A percentile compares a stretch with the other conserved stretches of the same genome.
phyloP scores from a whole-genome alignment of 228 moss, liverwort and hornwort genomes.

The Sphagnum magellanicum region DNA sequence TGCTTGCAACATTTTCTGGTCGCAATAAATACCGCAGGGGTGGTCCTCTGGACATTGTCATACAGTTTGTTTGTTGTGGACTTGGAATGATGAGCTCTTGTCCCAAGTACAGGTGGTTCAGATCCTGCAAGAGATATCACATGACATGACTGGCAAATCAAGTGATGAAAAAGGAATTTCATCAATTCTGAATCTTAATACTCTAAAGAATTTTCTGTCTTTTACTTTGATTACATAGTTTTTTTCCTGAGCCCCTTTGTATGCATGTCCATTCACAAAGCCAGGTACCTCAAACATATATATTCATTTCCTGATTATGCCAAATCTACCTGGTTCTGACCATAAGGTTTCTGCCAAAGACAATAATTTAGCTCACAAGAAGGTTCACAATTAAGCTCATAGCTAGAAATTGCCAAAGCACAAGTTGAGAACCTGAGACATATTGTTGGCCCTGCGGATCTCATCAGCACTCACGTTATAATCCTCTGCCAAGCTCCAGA shows the following conservation, averaged over 20 bases:
- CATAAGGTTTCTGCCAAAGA: not conserved
- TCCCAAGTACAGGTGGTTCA: slow-evolving; percentile 25
- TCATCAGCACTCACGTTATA: slow-evolving; percentile 28
- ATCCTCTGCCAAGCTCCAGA: slow-evolving; percentile 40
- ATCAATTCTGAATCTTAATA: not conserved
- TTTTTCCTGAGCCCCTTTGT: too few relatives aligned
- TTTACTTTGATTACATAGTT: too few relatives aligned
- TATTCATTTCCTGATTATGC: not conserved
- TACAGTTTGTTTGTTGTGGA: slow-evolving; percentile 20
- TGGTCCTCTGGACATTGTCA: slow-evolving; percentile 21
- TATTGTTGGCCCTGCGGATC: slow-evolving; percentile 26
- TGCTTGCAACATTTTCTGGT: slow-evolving; percentile 31
- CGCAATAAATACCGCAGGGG: slow-evolving; percentile 31
- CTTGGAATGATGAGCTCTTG: slow-evolving; percentile 38
- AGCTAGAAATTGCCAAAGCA: not conserved
- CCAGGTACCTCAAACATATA: too few relatives aligned
- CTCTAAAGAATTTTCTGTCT: too few relatives aligned
- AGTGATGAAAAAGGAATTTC: not conserved
- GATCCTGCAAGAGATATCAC: slow-evolving; percentile 13
- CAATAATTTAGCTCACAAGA: not conserved
- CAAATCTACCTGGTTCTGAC: not conserved
- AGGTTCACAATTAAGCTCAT: not conserved
- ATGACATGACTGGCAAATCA: too few relatives aligned
- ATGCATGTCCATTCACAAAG: too few relatives aligned
- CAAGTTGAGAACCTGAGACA: slow-evolving; percentile 16